phyloP scores from a whole-genome alignment of 192 early-diverging fungal species.

The Coemansia sp. region DNA sequence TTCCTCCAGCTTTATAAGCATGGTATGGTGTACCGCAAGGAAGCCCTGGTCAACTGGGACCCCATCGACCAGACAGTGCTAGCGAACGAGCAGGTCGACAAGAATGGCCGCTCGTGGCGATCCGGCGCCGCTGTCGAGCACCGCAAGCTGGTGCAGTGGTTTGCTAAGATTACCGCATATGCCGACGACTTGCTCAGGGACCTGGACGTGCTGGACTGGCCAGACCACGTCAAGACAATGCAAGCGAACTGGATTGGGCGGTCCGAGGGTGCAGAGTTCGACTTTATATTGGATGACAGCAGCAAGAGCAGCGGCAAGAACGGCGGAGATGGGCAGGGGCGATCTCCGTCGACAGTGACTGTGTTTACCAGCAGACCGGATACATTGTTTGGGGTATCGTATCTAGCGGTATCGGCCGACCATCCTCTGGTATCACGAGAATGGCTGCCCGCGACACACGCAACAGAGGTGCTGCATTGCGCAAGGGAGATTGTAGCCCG shows the following conservation, averaged over 20 bases:
- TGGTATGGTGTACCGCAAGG: constrained; percentile 84
- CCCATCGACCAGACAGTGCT: constrained; percentile 93
- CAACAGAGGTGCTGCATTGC: constrained; percentile 14
- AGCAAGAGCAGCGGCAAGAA: too few relatives aligned
- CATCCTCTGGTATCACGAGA: constrained; percentile 57
- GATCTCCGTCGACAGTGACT: constrained; percentile 29
- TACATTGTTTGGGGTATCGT: constrained; percentile 73
- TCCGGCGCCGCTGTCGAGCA: constrained; percentile 91
- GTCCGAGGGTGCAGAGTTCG: constrained; percentile 74
- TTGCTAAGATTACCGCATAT: constrained; percentile 82
- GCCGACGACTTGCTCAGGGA: constrained; percentile 80
- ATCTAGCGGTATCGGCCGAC: constrained; percentile 64
- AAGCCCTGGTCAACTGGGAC: constrained; percentile 95
- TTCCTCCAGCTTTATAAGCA: constrained; percentile 77
- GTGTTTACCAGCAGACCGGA: constrained; percentile 81
- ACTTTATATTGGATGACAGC: constrained; percentile 44
- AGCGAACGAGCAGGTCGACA: constrained; percentile 94
- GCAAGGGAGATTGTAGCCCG: constrained; percentile 18
- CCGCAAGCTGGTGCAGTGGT: constrained; percentile 86
- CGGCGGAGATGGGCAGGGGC: not conserved
- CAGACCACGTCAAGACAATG: constrained; percentile 82
- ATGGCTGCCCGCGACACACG: constrained; percentile 14
- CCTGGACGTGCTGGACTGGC: constrained; percentile 80
- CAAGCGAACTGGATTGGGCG: constrained; percentile 94
- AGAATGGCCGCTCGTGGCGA: constrained; percentile 82